phyloP scores from a whole-genome alignment of 129 eudicot species.

The Ambrosia trifida region DNA sequence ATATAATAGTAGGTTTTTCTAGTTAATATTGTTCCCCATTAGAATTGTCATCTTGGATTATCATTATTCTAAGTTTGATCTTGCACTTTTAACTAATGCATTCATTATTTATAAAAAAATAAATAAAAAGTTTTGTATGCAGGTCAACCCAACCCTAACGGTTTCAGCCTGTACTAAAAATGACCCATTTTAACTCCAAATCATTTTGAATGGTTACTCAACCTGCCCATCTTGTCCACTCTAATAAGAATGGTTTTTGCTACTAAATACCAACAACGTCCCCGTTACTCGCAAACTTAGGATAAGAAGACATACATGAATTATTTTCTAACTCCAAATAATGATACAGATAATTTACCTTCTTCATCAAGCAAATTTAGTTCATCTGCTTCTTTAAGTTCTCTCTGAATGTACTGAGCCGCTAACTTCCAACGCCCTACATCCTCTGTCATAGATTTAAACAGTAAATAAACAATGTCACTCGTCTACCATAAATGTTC shows the following conservation, averaged over 20 bases:
- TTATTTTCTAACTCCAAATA: slow-evolving; percentile 21
- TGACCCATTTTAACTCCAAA: not conserved
- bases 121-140: not conserved
- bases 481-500: not conserved
- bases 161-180: not conserved
- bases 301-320: slow-evolving; percentile 2
- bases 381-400: slow-evolving; percentile 77
- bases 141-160: not conserved
- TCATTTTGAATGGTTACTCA: not conserved
- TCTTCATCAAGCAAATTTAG: slow-evolving; percentile 87
- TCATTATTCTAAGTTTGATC: not conserved
- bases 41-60: too few species aligned
- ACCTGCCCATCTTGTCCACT: not conserved
- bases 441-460: slow-evolving; percentile 43
- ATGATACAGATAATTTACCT: slow-evolving; percentile 42
- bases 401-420: slow-evolving; percentile 53
- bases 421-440: slow-evolving; percentile 58
- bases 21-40: too few species aligned
- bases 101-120: not conserved
- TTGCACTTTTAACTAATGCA: not conserved
- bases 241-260: not conserved
- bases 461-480: not conserved
- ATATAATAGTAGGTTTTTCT: too few species aligned
- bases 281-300: not conserved
- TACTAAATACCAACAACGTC: not conserved